These are phyloP conservation scores for Aspergillus ostianus DNA, from an alignment of 495 filamentous ascomycete genomes.

Conservation along the genomic window DNA sequence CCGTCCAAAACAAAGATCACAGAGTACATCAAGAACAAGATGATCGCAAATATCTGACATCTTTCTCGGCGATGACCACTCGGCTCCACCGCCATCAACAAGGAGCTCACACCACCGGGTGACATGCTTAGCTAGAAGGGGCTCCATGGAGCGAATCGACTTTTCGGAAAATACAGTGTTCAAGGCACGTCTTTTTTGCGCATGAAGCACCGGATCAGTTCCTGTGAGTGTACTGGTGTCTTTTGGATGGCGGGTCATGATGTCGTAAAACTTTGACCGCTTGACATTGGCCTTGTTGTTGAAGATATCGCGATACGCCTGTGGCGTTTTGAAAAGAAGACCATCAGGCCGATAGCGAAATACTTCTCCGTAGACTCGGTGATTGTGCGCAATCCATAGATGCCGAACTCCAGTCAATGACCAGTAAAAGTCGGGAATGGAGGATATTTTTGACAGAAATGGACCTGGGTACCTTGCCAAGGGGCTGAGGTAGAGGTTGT, in stretches of 20 bases:
- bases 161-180: constrained; percentile 11
- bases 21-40: constrained; percentile 10
- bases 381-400: constrained; percentile 11
- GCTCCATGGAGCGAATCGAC: constrained; percentile 7
- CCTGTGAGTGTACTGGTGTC: constrained; percentile 9
- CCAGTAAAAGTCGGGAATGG: constrained; percentile 8
- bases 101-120: constrained; percentile 8
- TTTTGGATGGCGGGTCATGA: constrained; percentile 7
- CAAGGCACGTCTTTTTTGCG: constrained; percentile 8
- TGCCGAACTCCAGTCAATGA: constrained; percentile 6
- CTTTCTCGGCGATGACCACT: constrained; percentile 7
- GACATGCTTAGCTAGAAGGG: constrained; percentile 7
- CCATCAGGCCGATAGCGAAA: constrained; percentile 12
- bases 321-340: constrained; percentile 7
- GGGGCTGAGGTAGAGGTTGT: constrained; percentile 10
- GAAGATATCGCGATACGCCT: constrained; percentile 11
- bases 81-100: background rate
- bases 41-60: constrained; percentile 15
- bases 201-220: constrained; percentile 9
- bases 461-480: constrained; percentile 11
- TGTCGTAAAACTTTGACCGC: constrained; percentile 13
- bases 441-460: constrained; percentile 4
- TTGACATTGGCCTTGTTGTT: constrained; percentile 14
- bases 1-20: constrained; percentile 12
- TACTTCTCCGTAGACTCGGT: constrained; percentile 10